Evolutionary conservation across 805 yeast genomes (phyloP), one percentile per base, ranked within the genome.

Genomic region (Ogataea methylovora): DNA sequence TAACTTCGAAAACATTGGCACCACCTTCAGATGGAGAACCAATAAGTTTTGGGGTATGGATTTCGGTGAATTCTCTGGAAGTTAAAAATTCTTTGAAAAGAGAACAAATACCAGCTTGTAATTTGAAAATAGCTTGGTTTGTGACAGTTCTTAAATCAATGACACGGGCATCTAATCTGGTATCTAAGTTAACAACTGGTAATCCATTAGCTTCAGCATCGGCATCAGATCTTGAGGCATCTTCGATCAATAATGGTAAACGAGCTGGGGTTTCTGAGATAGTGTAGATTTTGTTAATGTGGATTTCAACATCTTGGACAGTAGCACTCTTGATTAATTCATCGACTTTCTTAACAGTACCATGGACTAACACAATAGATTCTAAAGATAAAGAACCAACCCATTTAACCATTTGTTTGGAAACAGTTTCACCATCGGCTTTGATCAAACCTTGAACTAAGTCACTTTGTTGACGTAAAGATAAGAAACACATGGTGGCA

Each of bases 11-110:
- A 31, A 92, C 97, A 60, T 86, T 90, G 39, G 97, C 76, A 47
- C 99, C 99, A 63, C 97, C 96, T 70, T 92, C 99, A 41, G 95
- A 83, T 27, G 98, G 84, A 27, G 97, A 86, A 48, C 94, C 95
- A 53, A 90, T 74, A 49, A 92, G 69, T 67, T 92, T 92, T 42
- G 99, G 99, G 10, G 97, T 82, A 65, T 92, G 99, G 48, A 87
- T 79, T 68, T 94, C 99, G 24, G 80, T 76, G 65, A 92, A 92
- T 19, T 74, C 73, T 48, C 67, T 73, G 32, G 60, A 61, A 40
- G 63, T 56, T 52, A 92, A 69, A 58, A 82, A 92, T 67, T 92
- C 97, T 58, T 94, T 78, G 74, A 92, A 92, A 53, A 94, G 67
- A 26, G 69, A 68, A 56, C 90, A 75, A 38, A 92, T 94, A 51